Percentiles rank a stretch among this genome's conserved stretches.
Evolutionary conservation across 208 protist species (phyloP).

Genomic region (Crithidia acanthocephali): DNA sequence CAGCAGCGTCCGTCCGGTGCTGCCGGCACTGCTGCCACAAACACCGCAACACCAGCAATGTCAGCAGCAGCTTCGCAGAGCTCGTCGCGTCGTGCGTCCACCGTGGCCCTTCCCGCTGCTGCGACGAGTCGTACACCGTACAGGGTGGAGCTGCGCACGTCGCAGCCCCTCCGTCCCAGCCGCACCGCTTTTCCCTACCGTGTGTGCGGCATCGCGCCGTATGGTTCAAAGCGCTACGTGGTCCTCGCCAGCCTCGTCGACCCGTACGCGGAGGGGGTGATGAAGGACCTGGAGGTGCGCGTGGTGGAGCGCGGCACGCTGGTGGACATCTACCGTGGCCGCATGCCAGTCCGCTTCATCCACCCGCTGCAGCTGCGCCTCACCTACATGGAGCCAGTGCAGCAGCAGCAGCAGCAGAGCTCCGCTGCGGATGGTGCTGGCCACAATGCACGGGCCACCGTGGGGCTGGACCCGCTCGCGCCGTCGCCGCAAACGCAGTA

Average conservation of each 20-base stretch:
- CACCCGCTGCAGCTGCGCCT: conserved; percentile 75
- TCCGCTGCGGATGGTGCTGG: neutral
- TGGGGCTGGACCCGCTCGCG: conserved; percentile 1
- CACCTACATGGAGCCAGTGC: conserved; percentile 24
- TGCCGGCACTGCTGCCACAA: too few species aligned
- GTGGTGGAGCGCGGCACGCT: conserved; percentile 63
- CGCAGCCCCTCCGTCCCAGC: conserved; percentile 28
- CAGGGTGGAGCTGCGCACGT: conserved; percentile 17
- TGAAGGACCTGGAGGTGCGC: conserved; percentile 70
- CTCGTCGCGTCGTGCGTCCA: neutral
- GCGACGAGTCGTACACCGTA: neutral
- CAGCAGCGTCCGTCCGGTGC: conserved; percentile 5
- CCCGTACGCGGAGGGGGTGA: conserved; percentile 34
- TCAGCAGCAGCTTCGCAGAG: neutral
- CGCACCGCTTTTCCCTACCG: conserved; percentile 45
- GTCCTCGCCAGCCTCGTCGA: conserved; percentile 51
- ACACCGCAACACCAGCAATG: neutral
- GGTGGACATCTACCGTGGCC: conserved; percentile 55
- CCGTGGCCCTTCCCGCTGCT: neutral
- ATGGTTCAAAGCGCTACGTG: conserved; percentile 55
- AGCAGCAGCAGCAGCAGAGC: neutral
- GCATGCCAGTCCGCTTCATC: conserved; percentile 49
- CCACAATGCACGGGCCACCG: neutral
- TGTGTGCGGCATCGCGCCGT: conserved; percentile 70
- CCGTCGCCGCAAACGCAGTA: conserved; percentile 38